Base-by-base conservation (phyloP, 306 rosid genomes). In the Fragaria ananassa region DNA sequence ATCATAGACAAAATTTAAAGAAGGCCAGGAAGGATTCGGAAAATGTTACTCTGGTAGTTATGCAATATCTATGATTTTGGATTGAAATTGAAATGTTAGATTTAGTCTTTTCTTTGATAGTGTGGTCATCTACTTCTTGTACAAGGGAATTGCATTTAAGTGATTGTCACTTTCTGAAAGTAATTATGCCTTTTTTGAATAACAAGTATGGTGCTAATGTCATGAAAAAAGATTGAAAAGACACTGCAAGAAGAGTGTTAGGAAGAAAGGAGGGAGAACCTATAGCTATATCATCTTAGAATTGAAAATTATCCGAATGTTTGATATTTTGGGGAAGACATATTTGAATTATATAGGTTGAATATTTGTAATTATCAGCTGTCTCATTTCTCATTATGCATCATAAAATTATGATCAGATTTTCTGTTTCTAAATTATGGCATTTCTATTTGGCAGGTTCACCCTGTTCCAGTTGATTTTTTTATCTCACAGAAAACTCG, bases 401-500 rank as follows among this genome's bases (percentile, higher is more conserved):
- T 72, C 66, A 37, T 54, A 23, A 76, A 75, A 45, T 62, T 72
- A 70, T 14, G 1, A 29, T 44, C 6, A 51, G 15, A 82, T 58
- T 27, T 44, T 42, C 10, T 70, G 60, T 69, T 82, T 53, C 80
- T 81, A 61, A 73, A 29, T n/a, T 23, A 13, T 57, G 23, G 29
- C 15, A 73, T 47, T 35, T 57, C 41, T 37, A 47, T 54, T 85
- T 74, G 74, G 74, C 89, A 95, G 81, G 88, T 71, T 58, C 84
- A 10, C 44, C 96, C 97, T 10, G 88, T 92, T 89, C 95, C 99
- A 58, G 97, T 92, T 74, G 97, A 95, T 78, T 85, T 92, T 88
- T 83, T 85, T 71, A 83, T 95, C 75, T 78, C 88, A 62, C 81
- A 73, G 60, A 88, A 85, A 83, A 89, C 93, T 65, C 84, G 86